Evolutionary conservation across 1,284 basidiomycete genomes (phyloP).

Genomic region (Ceratobasidium sp.): DNA sequence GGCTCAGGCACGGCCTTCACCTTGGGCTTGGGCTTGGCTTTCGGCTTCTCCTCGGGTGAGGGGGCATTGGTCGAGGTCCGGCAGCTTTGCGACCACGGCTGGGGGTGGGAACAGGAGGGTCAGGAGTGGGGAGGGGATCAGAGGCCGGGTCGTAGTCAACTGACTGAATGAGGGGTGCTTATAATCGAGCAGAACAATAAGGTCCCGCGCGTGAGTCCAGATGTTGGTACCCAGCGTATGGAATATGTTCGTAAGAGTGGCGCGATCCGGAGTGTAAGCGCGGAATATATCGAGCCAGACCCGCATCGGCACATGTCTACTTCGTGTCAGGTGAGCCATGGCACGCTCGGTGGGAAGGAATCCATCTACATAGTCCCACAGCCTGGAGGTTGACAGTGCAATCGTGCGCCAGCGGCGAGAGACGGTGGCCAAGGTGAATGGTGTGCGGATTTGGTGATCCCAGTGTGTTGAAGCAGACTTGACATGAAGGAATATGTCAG

Average conservation of each 20-base stretch:
- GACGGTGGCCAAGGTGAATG: neutral
- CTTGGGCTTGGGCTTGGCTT: too few relatives aligned
- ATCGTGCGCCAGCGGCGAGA: neutral
- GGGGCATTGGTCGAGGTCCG: neutral
- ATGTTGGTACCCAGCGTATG: too few relatives aligned
- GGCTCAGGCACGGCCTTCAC: too few relatives aligned
- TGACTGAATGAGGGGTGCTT: too few relatives aligned
- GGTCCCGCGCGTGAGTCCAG: too few relatives aligned
- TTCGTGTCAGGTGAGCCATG: neutral
- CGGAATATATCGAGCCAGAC: neutral
- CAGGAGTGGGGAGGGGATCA: neutral
- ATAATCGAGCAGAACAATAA: too few relatives aligned
- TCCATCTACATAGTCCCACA: neutral
- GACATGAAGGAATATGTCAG: neutral
- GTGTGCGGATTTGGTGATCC: too few relatives aligned
- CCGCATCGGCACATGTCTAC: neutral
- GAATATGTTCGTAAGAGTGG: too few relatives aligned
- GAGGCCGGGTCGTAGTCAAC: slow-evolving; percentile 2
- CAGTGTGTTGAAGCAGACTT: too few relatives aligned
- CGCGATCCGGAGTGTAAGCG: too few relatives aligned
- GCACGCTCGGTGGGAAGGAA: neutral
- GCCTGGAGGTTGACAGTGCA: neutral
- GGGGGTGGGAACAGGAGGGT: neutral
- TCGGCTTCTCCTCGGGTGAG: too few relatives aligned
- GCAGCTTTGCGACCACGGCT: neutral